Percentiles rank a stretch among this genome's conserved stretches.
Conservation (phyloP, 805 yeast genomes). For the Kodamaea laetipori region DNA sequence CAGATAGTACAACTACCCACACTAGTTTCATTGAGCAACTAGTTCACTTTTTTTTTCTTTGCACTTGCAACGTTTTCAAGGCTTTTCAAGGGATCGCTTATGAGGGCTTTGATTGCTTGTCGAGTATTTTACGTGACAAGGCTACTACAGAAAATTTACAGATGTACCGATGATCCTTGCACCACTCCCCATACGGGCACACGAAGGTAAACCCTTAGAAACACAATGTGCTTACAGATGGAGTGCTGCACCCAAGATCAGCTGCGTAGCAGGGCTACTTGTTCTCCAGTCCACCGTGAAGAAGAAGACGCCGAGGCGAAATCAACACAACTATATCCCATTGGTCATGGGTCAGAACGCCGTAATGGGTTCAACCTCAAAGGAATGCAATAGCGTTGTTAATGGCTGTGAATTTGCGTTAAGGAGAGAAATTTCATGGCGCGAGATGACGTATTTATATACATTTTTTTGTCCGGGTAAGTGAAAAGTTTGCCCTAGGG, state of each 20-base stretch:
- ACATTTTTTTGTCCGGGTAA: slow-evolving; percentile 34
- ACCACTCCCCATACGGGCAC: slow-evolving; percentile 72
- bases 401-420: slow-evolving; percentile 71
- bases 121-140: neutral
- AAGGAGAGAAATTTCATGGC: slow-evolving; percentile 22
- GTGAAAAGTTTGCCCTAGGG: too few species aligned
- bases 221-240: slow-evolving; percentile 51
- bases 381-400: slow-evolving; percentile 63
- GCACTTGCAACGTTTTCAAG: neutral
- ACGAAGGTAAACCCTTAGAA: slow-evolving; percentile 73
- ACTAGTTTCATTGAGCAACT: slow-evolving; percentile 3
- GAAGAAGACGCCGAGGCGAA: slow-evolving; percentile 24
- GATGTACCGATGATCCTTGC: slow-evolving; percentile 63
- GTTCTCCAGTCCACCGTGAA: slow-evolving; percentile 61
- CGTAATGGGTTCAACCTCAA: slow-evolving; percentile 68
- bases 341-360: slow-evolving; percentile 73
- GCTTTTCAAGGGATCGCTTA: too few species aligned
- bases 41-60: neutral
- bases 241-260: slow-evolving; percentile 76
- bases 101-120: neutral
- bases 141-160: neutral
- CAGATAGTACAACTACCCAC: slow-evolving; percentile 1
- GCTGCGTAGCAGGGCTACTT: slow-evolving; percentile 34
- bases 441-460: slow-evolving; percentile 11
- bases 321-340: slow-evolving; percentile 53